A percentile compares a stretch with the other conserved stretches of the same genome.
Evolutionary conservation across 306 rosid species (phyloP).

Genomic region (barrel medic (Medicago truncatula)): DNA sequence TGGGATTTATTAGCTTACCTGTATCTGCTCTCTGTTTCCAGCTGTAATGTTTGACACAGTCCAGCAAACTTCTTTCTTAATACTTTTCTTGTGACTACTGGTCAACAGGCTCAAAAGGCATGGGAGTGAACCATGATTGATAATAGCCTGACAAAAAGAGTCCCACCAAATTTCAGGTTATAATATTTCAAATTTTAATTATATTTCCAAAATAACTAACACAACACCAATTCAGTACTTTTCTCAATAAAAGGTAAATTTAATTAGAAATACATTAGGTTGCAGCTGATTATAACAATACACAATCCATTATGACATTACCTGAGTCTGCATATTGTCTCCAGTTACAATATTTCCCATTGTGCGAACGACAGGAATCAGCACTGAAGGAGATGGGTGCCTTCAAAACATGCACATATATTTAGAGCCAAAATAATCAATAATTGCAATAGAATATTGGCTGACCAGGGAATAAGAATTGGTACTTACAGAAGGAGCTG

Average conservation of each 20-base stretch:
- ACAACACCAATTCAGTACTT: background rate
- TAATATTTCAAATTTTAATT: background rate
- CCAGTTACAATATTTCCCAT: constrained; percentile 95
- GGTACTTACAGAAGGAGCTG: constrained; percentile 84
- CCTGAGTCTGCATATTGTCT: constrained; percentile 91
- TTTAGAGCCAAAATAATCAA: constrained; percentile 18
- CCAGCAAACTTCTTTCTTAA: constrained; percentile 98
- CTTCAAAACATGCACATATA: constrained; percentile 48
- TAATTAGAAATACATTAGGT: constrained; percentile 3
- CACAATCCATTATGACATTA: constrained; percentile 35
- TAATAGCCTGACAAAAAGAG: constrained; percentile 59
- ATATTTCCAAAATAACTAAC: background rate
- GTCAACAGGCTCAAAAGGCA: constrained; percentile 81
- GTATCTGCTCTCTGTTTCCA: constrained; percentile 88
- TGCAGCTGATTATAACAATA: constrained; percentile 1
- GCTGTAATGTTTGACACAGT: constrained; percentile 93
- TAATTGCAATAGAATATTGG: background rate
- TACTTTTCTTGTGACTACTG: constrained; percentile 81
- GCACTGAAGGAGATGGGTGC: constrained; percentile 85
- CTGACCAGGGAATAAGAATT: background rate
- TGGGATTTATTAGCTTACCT: constrained; percentile 53
- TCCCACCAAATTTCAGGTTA: constrained; percentile 19
- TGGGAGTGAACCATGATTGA: constrained; percentile 79
- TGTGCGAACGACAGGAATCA: constrained; percentile 90
- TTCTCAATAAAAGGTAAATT: background rate